Base-by-base conservation (phyloP, 768 basidiomycete species). In the Boletus rubropictus region DNA sequence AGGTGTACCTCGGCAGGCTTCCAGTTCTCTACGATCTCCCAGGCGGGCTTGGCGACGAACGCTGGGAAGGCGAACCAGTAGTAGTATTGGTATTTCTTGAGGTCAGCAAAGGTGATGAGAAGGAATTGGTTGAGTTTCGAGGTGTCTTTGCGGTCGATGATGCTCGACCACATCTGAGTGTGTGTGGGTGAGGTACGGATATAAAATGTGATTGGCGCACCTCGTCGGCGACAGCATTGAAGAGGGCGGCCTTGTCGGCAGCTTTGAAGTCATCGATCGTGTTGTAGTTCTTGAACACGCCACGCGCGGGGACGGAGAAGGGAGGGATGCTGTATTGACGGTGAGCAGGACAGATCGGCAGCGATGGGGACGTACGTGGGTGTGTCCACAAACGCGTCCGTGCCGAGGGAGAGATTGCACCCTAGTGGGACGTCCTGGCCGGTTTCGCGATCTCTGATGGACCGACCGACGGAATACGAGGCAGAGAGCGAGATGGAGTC, bases 21-120 rank as follows among this genome's bases (percentile, higher is more conserved):
- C 81, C 86, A 87, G 0, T 67, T 60, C 6, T 73, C 77, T 28
- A 72, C 70, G 54, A 89, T 83, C 71, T 89, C 84, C 94, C 94
- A 97, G 5, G 86, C 80, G 7, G 96, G 93, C 55, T 89, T 91
- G 18, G 88, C 73, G 0, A 85, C 84, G 54, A 97, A 84, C 0
- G 94, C 91, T 2, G 96, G 95, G 65, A 97, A 96, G 0, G 89
- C 87, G 60, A 97, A 97, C 96, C 95, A 99, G 68, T 97, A 97
- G 60, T 85, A 93, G 63, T 92, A 98, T 55, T 85, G 86, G 74
- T 96, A 97, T 66, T 94, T 97, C 76, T 98, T 99, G 56, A 99
- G 82, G 67, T 99, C 96, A 1, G 96, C 90, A 57, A 84, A 98
- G 0, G 93, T 92, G 57, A 99, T 86, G 42, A 96, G 73, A 18